phyloP scores from a whole-genome alignment of 163 green algal genomes.

The Trebouxia gelatinosa region DNA sequence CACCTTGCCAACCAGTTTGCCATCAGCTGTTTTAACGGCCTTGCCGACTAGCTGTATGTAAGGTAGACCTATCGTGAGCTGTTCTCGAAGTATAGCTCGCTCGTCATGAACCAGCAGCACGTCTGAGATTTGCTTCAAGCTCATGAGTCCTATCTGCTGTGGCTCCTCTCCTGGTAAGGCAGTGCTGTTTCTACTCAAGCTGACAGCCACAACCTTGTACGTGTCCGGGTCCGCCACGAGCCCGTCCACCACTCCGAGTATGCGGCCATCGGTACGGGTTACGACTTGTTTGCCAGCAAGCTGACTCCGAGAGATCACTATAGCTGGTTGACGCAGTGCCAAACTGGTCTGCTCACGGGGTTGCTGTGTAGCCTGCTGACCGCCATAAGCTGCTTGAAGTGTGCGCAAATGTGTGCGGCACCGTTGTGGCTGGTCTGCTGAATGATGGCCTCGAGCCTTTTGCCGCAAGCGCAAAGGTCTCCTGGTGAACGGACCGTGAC shows the following conservation, averaged over 20 bases:
- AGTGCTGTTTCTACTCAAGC: too few species aligned
- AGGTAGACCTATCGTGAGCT: not conserved
- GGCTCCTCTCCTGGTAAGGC: not conserved
- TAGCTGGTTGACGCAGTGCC: too few species aligned
- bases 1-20: slow-evolving; percentile 19
- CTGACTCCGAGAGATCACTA: too few species aligned
- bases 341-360: too few species aligned
- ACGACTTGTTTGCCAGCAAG: slow-evolving; percentile 12
- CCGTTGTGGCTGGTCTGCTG: too few species aligned
- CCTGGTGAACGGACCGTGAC: too few species aligned
- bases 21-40: slow-evolving; percentile 20
- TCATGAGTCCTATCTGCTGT: not conserved
- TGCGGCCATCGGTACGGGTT: not conserved
- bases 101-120: slow-evolving; percentile 6
- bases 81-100: not conserved
- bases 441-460: too few species aligned
- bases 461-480: too few species aligned
- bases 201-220: not conserved
- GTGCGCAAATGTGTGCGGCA: too few species aligned
- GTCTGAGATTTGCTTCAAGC: slow-evolving; percentile 23
- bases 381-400: too few species aligned
- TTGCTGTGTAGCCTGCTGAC: too few species aligned
- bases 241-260: slow-evolving; percentile 6
- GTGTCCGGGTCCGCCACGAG: not conserved
- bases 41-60: slow-evolving; percentile 6